Evolutionary conservation across 352 stramenopile species (phyloP), one percentile per base, ranked within the genome.

Genomic region (Hyaloperonospora arabidopsidis): DNA sequence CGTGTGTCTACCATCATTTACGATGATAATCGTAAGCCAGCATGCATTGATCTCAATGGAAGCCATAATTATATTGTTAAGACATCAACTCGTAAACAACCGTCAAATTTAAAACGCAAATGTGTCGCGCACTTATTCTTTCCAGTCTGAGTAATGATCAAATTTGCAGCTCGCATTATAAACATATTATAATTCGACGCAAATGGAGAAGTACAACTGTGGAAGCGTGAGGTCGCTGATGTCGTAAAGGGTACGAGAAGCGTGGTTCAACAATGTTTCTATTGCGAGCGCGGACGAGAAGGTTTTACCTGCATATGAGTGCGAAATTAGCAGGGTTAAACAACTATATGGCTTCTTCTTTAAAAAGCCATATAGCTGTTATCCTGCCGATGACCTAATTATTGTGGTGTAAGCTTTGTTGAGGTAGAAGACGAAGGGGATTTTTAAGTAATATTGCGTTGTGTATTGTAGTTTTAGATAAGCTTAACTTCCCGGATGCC

Each of bases 141-240:
- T n/a, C n/a, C n/a, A n/a, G n/a, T n/a, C n/a, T n/a, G n/a, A n/a
- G n/a, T n/a, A n/a, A n/a, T n/a, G n/a, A n/a, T n/a, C n/a, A n/a
- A n/a, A n/a, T n/a, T n/a, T n/a, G n/a, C n/a, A n/a, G n/a, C n/a
- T n/a, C n/a, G n/a, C n/a, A n/a, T n/a, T n/a, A n/a, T n/a, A n/a
- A n/a, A n/a, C n/a, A n/a, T n/a, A n/a, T n/a, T n/a, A n/a, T n/a
- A n/a, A 65, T 96, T 48, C 80, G 95, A 52, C 85, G 92, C 17
- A 95, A 98, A 63, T 99, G 97, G 97, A 95, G 98, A 29, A 97
- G 99, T 48, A 68, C 98, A 46, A 96, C 97, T n/a, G n/a, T 14
- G 83, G 97, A 12, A 88, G 96, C 41, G 90, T 99, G 54, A 98
- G 92, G 45, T 86, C 68, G 0, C 79, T 97, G 32, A 59, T 72